phyloP scores from a whole-genome alignment of 306 rosid genomes.

The Vigna reflexopilosa region DNA sequence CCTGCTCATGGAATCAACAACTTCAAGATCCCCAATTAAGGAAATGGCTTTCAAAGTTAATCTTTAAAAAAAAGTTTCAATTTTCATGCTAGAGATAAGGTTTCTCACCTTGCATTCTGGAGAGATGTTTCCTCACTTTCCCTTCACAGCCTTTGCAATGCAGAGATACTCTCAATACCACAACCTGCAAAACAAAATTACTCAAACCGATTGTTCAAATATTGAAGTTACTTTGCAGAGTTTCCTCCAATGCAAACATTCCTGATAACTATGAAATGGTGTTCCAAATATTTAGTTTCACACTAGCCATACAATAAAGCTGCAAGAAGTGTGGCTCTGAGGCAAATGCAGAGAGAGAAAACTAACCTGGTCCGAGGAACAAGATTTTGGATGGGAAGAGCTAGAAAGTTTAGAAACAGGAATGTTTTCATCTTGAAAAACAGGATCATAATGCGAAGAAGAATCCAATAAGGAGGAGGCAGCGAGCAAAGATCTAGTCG shows the following conservation, averaged over 20 bases:
- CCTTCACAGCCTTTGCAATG: conserved; percentile 98
- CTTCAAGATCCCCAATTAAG: neutral
- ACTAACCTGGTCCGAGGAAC: conserved; percentile 71
- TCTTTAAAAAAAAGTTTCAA: neutral
- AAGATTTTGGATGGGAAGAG: conserved; percentile 49
- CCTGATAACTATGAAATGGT: neutral
- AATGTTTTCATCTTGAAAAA: conserved; percentile 38
- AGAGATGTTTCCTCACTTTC: conserved; percentile 88
- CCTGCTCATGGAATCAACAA: conserved; percentile 57
- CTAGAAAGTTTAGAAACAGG: conserved; percentile 44
- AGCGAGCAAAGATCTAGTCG: conserved; percentile 76
- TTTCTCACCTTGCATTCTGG: conserved; percentile 83
- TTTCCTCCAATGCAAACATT: conserved; percentile 29
- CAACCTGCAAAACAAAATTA: conserved; percentile 59
- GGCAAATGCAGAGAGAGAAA: neutral
- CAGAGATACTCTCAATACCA: conserved; percentile 86
- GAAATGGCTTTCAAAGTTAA: conserved; percentile 9
- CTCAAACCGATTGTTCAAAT: neutral
- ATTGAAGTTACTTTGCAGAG: neutral
- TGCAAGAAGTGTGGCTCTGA: neutral
- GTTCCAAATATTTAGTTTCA: neutral
- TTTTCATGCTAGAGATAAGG: neutral
- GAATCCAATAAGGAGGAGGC: conserved; percentile 51
- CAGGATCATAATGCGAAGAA: conserved; percentile 46
- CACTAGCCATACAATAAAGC: neutral